Conservation (phyloP, 768 basidiomycete genomes). For the Phanerochaete sordida region DNA sequence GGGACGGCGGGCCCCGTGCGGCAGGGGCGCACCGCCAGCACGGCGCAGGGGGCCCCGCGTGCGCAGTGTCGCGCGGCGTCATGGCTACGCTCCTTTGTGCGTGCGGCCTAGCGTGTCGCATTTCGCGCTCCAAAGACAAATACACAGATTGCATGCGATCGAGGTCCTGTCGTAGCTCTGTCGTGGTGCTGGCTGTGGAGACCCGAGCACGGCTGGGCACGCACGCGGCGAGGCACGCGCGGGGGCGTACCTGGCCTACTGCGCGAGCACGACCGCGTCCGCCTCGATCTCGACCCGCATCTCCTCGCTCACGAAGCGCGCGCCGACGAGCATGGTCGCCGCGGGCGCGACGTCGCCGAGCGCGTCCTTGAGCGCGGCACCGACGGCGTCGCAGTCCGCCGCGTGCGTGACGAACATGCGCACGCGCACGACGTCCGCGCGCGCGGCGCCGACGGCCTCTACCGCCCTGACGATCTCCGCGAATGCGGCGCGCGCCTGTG, state of each 20-base stretch:
- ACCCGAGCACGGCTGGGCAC: no score
- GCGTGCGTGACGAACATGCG: constrained; percentile 46
- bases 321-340: constrained; percentile 53
- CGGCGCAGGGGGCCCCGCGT: no score
- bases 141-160: no score
- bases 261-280: constrained; percentile 36
- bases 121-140: no score
- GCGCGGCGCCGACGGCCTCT: constrained; percentile 38
- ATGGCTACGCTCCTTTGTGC: no score
- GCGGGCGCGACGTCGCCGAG: constrained; percentile 41
- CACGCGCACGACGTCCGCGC: constrained; percentile 41
- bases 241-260: neutral
- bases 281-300: constrained; percentile 59
- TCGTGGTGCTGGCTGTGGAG: no score
- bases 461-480: constrained; percentile 41
- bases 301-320: constrained; percentile 38
- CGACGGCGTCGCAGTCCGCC: constrained; percentile 35
- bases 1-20: no score
- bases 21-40: no score
- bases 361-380: constrained; percentile 36
- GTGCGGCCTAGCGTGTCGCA: no score
- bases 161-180: no score
- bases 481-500: constrained; percentile 43
- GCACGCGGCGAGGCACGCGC: no score
- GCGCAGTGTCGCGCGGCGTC: no score